These are phyloP conservation scores for Beauveria asiatica DNA, from an alignment of 2,329 filamentous ascomycete species.

Conservation along the genomic window DNA sequence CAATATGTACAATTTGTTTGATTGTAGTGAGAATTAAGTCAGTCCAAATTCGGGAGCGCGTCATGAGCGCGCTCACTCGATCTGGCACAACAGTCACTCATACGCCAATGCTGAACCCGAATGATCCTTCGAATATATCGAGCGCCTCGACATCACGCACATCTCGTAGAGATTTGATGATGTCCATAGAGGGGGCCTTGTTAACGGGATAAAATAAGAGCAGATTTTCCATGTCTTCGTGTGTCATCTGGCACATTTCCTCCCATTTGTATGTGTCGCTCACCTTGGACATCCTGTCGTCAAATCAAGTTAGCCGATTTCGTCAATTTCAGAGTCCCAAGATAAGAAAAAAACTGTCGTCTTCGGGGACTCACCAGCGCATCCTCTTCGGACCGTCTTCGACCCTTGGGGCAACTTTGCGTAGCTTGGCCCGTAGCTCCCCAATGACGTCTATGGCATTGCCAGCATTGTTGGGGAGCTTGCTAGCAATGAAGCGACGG, in stretches of 20 bases:
- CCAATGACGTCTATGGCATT: conserved; percentile 82
- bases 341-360: background rate
- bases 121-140: conserved; percentile 52
- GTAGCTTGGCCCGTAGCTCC: conserved; percentile 66
- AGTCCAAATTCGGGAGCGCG: background rate
- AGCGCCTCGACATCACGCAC: conserved; percentile 34
- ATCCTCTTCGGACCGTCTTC: conserved; percentile 80
- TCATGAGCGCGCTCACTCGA: background rate
- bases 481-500: conserved; percentile 67
- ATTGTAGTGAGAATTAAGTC: background rate
- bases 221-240: conserved; percentile 78
- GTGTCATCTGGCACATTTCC: conserved; percentile 72
- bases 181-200: conserved; percentile 47
- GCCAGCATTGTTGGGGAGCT: conserved; percentile 70
- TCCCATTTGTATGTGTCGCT: conserved; percentile 82
- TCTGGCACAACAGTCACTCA: background rate
- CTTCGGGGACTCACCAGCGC: conserved; percentile 61
- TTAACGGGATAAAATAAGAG: conserved; percentile 60
- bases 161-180: conserved; percentile 46
- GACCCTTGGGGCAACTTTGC: conserved; percentile 62
- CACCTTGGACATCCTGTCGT: conserved; percentile 74
- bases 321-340: background rate
- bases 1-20: conserved; percentile 7
- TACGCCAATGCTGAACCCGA: conserved; percentile 47
- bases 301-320: conserved; percentile 2